Conservation (phyloP, 192 early-diverging fungal species). For the Mortierella alpina region DNA sequence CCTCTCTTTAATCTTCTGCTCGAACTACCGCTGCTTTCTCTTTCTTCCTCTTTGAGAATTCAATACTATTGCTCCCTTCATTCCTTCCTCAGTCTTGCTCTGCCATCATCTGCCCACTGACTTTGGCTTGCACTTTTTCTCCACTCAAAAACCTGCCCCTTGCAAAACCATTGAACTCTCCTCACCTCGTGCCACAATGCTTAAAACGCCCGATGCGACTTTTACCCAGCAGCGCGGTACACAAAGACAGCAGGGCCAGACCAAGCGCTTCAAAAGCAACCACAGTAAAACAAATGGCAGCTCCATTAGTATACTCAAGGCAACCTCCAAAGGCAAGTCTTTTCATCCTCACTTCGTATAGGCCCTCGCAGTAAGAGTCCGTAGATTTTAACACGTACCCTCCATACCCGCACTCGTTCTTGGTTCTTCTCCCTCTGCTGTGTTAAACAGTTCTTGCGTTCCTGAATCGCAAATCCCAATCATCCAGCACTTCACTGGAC, state of each 20-base stretch:
- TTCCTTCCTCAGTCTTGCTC: background rate
- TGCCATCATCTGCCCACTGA: background rate
- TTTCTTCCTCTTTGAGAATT: background rate
- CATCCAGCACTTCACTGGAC: background rate
- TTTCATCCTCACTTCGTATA: background rate
- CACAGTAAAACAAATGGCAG: constrained; percentile 12
- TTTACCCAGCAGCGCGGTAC: constrained; percentile 2
- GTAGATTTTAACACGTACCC: too few relatives aligned
- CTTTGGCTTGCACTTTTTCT: background rate
- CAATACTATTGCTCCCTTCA: background rate
- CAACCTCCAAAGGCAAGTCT: constrained; percentile 47
- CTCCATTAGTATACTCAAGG: constrained; percentile 33
- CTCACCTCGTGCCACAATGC: background rate
- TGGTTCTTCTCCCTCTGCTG: background rate
- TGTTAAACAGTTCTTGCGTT: constrained; percentile 34
- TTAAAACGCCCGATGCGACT: constrained; percentile 10
- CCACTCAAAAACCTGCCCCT: background rate
- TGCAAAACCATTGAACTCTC: background rate
- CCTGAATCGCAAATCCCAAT: constrained; percentile 25
- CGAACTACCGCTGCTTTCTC: background rate
- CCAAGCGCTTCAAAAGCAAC: background rate
- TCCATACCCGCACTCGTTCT: background rate
- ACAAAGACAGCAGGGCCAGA: constrained; percentile 1
- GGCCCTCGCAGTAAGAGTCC: too few relatives aligned
- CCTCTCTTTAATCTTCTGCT: background rate